Evolutionary conservation across 2,329 filamentous ascomycete species (phyloP).

Genomic region (Penicillium sp.): DNA sequence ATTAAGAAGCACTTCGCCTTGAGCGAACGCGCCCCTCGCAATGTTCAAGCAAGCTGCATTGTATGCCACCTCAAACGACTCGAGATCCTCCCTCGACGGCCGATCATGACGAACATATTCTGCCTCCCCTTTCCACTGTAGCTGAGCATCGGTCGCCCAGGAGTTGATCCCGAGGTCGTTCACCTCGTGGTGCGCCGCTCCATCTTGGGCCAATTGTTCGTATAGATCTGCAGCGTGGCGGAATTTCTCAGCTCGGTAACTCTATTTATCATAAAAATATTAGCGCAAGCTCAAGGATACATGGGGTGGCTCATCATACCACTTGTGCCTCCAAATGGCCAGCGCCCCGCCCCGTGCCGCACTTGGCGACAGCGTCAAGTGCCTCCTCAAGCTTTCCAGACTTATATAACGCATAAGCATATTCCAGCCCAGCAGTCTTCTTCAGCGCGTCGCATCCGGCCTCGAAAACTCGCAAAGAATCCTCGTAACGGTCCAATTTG

Average conservation of each 20-base stretch:
- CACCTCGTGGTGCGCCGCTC: conserved; percentile 51
- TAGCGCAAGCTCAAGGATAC: neutral
- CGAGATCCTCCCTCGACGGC: conserved; percentile 60
- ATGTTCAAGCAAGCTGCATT: conserved; percentile 66
- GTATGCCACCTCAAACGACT: conserved; percentile 66
- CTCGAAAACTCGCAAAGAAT: conserved; percentile 60
- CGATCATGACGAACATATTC: conserved; percentile 56
- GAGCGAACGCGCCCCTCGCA: conserved; percentile 60
- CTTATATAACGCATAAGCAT: conserved; percentile 67
- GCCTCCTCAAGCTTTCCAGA: conserved; percentile 58
- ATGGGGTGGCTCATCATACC: conserved; percentile 40
- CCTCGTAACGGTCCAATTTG: conserved; percentile 65
- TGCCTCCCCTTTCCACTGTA: conserved; percentile 60
- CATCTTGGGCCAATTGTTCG: conserved; percentile 49
- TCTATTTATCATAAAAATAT: conserved; percentile 22
- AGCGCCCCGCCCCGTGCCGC: conserved; percentile 51
- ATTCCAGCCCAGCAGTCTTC: conserved; percentile 58
- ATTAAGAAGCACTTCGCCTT: conserved; percentile 61
- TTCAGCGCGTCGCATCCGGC: conserved; percentile 57
- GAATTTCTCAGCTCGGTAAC: conserved; percentile 64
- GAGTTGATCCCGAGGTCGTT: conserved; percentile 65
- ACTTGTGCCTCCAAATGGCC: conserved; percentile 65
- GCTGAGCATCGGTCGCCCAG: conserved; percentile 62
- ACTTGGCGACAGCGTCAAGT: conserved; percentile 51
- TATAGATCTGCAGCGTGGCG: conserved; percentile 58